These are phyloP conservation scores for Colletotrichum spinosum DNA, from an alignment of 2,329 filamentous ascomycete species.

Conservation along the genomic window DNA sequence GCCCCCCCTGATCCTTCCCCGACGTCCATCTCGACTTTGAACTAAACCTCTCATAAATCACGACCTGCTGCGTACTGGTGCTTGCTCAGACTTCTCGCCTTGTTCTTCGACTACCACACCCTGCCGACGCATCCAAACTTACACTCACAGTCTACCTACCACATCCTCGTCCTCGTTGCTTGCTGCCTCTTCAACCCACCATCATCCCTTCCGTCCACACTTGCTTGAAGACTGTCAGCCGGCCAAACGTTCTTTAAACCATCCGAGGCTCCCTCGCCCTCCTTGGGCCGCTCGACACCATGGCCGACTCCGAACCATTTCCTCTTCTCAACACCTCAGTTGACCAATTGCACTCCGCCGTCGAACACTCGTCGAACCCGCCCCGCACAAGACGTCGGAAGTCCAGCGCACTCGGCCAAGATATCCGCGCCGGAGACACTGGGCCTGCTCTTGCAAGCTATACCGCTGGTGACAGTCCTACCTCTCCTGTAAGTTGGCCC, in stretches of 20 bases:
- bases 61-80: neutral
- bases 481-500: conserved; percentile 15
- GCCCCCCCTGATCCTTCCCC: conserved; percentile 12
- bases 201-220: conserved; percentile 2
- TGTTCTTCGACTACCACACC: conserved; percentile 14
- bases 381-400: conserved; percentile 61
- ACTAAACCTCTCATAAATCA: conserved; percentile 26
- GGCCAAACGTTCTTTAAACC: conserved; percentile 23
- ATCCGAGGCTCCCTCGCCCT: conserved; percentile 21
- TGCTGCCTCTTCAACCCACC: neutral
- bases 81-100: no score
- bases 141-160: neutral
- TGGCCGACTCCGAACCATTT: conserved; percentile 60
- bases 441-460: conserved; percentile 65
- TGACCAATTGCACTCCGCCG: conserved; percentile 58
- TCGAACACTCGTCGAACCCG: conserved; percentile 45
- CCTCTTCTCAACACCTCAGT: conserved; percentile 64
- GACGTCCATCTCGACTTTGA: conserved; percentile 28
- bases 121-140: conserved; percentile 22
- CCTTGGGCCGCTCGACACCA: conserved; percentile 9
- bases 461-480: conserved; percentile 37
- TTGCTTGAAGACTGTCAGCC: neutral
- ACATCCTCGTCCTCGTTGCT: conserved; percentile 6
- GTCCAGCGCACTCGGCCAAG: conserved; percentile 65
- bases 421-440: conserved; percentile 66